Evolutionary conservation across 306 rosid species (phyloP), one percentile per base, ranked within the genome.

Genomic region (Rosa persica): DNA sequence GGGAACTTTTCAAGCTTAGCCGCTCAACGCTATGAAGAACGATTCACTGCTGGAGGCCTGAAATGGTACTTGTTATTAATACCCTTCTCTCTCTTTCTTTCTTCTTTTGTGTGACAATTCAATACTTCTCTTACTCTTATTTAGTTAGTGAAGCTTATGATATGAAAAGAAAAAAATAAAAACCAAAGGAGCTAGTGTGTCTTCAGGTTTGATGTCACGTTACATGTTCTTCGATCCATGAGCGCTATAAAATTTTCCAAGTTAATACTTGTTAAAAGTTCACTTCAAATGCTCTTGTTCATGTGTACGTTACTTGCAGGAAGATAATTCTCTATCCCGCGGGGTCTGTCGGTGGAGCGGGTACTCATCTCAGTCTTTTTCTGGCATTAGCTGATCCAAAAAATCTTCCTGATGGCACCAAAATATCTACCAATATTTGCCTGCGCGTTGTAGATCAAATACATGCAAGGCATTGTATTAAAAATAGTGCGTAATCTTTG

Each of bases 361-460:
- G 83, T 39, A 81, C 70, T 75, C 81, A 81, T 74, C 17, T 86
- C 36, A 83, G 86, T 52, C 48, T 86, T 4, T 86, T 30, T 49
- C 76, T 88, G 49, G 15, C 47, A n/a, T 15, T 79, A 5, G 83
- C 85, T 75, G 12, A 72, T 72, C 84, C 82, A 0, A 22, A 76
- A 25, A 67, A 76, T 13, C 84, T 87, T 67, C 23, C 77, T 68
- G 78, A 82, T 0, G 52, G 78, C 47, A 74, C 83, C 57, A 83
- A 85, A 81, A 60, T 90, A 84, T 85, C 78, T 39, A 80, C 85
- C 11, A 72, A 85, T 11, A 71, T 57, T 52, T 62, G 58, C 9
- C 17, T 90, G 54, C 86, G 86, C 77, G 75, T 90, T 20, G 49
- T 79, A 55, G 86, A 86, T 77, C 94, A 88, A 43, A 64, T 54